phyloP scores from a whole-genome alignment of 164 flowering plant genomes.

The Litsea cubeba region DNA sequence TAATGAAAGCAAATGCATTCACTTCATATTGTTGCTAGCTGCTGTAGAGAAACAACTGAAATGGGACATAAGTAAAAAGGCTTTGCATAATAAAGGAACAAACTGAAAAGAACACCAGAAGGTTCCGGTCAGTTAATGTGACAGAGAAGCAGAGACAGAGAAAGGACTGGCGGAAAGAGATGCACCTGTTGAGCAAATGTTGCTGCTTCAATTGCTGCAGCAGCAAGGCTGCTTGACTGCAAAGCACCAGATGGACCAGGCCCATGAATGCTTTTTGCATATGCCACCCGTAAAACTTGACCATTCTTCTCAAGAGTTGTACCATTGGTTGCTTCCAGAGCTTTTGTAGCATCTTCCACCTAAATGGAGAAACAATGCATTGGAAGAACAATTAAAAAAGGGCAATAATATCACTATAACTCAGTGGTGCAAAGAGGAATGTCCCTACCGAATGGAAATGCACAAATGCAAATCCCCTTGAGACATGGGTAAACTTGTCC shows the following conservation, averaged over 20 bases:
- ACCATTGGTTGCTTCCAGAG: constrained; percentile 95
- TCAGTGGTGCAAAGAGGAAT: neutral
- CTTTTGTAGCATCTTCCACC: constrained; percentile 97
- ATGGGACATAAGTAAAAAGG: too few species aligned
- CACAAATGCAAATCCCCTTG: constrained; percentile 98
- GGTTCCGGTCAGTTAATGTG: neutral
- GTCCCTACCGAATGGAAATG: constrained; percentile 82
- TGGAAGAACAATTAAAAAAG: neutral
- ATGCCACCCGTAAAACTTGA: constrained; percentile 87
- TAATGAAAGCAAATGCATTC: too few species aligned
- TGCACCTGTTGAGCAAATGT: constrained; percentile 94
- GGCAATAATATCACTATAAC: neutral
- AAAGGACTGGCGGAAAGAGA: neutral
- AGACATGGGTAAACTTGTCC: constrained; percentile 97
- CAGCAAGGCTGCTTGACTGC: constrained; percentile 96
- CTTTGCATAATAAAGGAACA: too few species aligned
- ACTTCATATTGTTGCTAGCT: too few species aligned
- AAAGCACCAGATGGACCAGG: constrained; percentile 67
- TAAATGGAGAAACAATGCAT: constrained; percentile 16
- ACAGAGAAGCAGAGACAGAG: neutral
- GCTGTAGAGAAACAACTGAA: too few species aligned
- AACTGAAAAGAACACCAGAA: neutral
- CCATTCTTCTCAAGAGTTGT: constrained; percentile 95
- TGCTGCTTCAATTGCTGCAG: constrained; percentile 99
- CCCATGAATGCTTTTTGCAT: constrained; percentile 94